A percentile compares a stretch with the other conserved stretches of the same genome.
Conservation (phyloP, 495 filamentous ascomycete species). For the Hypoxylon subgilvum region DNA sequence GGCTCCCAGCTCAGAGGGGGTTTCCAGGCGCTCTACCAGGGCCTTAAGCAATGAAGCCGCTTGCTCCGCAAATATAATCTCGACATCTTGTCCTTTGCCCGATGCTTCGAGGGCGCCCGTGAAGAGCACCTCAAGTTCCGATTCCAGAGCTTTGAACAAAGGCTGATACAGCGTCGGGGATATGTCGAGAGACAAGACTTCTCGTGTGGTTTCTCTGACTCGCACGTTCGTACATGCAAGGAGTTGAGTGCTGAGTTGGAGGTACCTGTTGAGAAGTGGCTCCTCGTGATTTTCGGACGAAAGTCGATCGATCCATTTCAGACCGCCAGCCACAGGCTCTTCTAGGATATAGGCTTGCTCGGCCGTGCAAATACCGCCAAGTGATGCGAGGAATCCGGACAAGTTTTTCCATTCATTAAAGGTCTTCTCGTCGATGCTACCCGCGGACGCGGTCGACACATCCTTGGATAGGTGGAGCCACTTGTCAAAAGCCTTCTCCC, state of each 20-base stretch:
- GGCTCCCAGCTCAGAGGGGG: conserved; percentile 61
- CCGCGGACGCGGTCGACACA: conserved; percentile 55
- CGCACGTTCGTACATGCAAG: conserved; percentile 66
- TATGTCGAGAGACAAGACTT: conserved; percentile 66
- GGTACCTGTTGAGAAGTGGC: conserved; percentile 63
- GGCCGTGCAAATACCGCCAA: conserved; percentile 70
- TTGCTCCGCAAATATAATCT: conserved; percentile 69
- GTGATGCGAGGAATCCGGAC: conserved; percentile 68
- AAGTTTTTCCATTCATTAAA: conserved; percentile 70
- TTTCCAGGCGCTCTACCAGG: conserved; percentile 65
- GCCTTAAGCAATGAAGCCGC: conserved; percentile 65
- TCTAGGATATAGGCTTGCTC: conserved; percentile 59
- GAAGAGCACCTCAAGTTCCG: conserved; percentile 64
- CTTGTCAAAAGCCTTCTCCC: conserved; percentile 66
- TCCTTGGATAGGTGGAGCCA: conserved; percentile 67
- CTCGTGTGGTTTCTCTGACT: conserved; percentile 67
- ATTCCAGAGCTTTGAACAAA: conserved; percentile 65
- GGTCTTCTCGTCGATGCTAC: conserved; percentile 57
- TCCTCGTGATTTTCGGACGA: conserved; percentile 63
- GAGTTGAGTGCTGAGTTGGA: conserved; percentile 65
- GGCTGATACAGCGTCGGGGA: conserved; percentile 63
- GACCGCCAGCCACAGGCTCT: conserved; percentile 60
- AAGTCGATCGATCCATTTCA: conserved; percentile 67
- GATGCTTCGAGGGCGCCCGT: conserved; percentile 56
- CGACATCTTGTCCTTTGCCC: conserved; percentile 60